A percentile compares a stretch with the other conserved stretches of the same genome.
phyloP scores from a whole-genome alignment of 441 rosid species.

The Eutrema salsugineum region DNA sequence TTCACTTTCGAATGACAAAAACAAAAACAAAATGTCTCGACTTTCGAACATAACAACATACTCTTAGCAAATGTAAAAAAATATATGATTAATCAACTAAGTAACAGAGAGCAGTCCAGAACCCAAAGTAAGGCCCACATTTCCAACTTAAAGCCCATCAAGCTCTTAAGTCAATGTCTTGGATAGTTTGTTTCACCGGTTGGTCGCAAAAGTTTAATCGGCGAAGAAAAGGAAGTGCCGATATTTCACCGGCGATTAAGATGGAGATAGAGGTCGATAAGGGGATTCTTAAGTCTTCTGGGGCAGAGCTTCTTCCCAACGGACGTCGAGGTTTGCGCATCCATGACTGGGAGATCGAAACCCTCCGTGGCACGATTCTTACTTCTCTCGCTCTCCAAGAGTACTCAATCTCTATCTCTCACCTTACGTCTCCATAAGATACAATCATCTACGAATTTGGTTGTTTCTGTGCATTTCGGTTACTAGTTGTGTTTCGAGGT shows the following conservation, averaged over 20 bases:
- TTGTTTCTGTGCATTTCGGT: background rate
- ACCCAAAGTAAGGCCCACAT: background rate
- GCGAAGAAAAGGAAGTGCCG: background rate
- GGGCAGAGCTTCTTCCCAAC: slow-evolving; percentile 67
- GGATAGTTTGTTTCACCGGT: background rate
- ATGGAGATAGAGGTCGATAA: slow-evolving; percentile 78
- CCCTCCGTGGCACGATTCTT: slow-evolving; percentile 75
- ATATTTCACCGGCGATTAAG: slow-evolving; percentile 10
- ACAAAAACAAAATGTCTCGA: background rate
- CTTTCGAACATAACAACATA: background rate
- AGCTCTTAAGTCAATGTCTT: background rate
- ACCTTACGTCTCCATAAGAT: background rate
- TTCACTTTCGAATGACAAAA: background rate
- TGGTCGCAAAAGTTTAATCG: slow-evolving; percentile 9
- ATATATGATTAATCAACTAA: background rate
- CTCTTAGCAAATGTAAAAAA: background rate
- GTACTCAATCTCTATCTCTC: slow-evolving; percentile 37
- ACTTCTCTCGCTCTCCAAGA: slow-evolving; percentile 53
- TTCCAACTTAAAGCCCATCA: slow-evolving; percentile 5
- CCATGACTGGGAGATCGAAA: slow-evolving; percentile 84
- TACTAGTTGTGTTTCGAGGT: background rate
- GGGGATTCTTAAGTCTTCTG: slow-evolving; percentile 69
- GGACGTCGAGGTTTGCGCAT: slow-evolving; percentile 70
- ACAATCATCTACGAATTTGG: background rate
- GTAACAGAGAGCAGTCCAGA: background rate